Evolutionary conservation across 2,329 filamentous ascomycete genomes (phyloP).

Genomic region (Aspergillus brunneoviolaceus): DNA sequence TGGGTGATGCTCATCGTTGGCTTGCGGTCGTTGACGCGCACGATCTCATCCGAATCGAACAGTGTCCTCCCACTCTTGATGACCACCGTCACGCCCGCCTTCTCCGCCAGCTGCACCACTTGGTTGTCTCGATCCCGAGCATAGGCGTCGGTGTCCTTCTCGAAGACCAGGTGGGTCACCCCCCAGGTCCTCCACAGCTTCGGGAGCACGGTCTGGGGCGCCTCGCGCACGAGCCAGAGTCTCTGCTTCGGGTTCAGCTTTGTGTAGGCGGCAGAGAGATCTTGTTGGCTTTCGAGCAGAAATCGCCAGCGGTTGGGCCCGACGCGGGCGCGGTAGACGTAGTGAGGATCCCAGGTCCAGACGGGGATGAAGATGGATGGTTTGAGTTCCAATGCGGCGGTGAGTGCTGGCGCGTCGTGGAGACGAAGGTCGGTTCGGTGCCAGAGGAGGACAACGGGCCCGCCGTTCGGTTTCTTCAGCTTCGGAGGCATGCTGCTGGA

Average conservation of each 20-base stretch:
- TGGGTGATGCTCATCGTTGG: slow-evolving; percentile 74
- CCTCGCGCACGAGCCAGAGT: slow-evolving; percentile 70
- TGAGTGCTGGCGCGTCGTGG: slow-evolving; percentile 72
- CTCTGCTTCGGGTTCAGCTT: slow-evolving; percentile 70
- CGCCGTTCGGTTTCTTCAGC: background rate
- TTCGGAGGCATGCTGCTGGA: background rate
- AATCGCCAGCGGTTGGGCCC: slow-evolving; percentile 75
- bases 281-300: slow-evolving; percentile 70
- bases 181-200: slow-evolving; percentile 73
- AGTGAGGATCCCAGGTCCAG: slow-evolving; percentile 80
- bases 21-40: slow-evolving; percentile 63
- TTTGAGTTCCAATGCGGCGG: slow-evolving; percentile 68
- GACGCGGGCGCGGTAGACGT: slow-evolving; percentile 70
- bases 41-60: slow-evolving; percentile 71
- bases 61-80: slow-evolving; percentile 64
- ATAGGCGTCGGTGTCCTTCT: slow-evolving; percentile 76
- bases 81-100: slow-evolving; percentile 69
- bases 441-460: slow-evolving; percentile 65
- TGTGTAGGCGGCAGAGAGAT: slow-evolving; percentile 66
- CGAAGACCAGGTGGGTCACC: slow-evolving; percentile 74
- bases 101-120: slow-evolving; percentile 59
- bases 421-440: slow-evolving; percentile 75
- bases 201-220: slow-evolving; percentile 67
- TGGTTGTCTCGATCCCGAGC: slow-evolving; percentile 62
- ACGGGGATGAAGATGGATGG: slow-evolving; percentile 70